Conservation (phyloP, 1,284 basidiomycete genomes). For the Peniophora sp. region DNA sequence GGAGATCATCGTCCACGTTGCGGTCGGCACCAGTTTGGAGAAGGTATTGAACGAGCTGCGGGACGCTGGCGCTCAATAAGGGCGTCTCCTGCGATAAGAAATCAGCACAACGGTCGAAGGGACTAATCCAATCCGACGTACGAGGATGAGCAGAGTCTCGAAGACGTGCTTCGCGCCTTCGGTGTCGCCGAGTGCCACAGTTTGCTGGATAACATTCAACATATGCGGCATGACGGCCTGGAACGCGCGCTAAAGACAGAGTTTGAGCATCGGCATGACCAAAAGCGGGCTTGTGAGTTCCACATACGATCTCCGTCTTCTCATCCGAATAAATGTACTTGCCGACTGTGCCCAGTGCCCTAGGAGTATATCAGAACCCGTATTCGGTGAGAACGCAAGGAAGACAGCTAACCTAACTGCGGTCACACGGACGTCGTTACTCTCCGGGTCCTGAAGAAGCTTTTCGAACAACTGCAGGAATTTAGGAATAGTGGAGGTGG, state of each 20-base stretch:
- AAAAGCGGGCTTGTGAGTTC: not conserved
- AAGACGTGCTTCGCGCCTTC: slow-evolving; percentile 84
- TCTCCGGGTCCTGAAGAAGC: slow-evolving; percentile 84
- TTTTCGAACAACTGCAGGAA: slow-evolving; percentile 81
- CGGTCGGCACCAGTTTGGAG: slow-evolving; percentile 80
- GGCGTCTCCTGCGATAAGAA: slow-evolving; percentile 70
- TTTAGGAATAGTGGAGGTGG: slow-evolving; percentile 70
- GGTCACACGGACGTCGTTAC: slow-evolving; percentile 86
- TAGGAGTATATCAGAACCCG: slow-evolving; percentile 17
- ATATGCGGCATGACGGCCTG: slow-evolving; percentile 86
- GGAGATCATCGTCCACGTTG: slow-evolving; percentile 73
- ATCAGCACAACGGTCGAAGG: too few species aligned
- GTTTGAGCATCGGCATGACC: slow-evolving; percentile 2
- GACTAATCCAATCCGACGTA: slow-evolving; percentile 35
- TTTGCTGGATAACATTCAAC: slow-evolving; percentile 85
- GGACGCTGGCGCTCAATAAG: slow-evolving; percentile 83
- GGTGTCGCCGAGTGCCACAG: slow-evolving; percentile 79
- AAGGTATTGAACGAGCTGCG: slow-evolving; percentile 87
- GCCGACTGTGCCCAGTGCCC: slow-evolving; percentile 86
- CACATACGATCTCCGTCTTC: slow-evolving; percentile 76
- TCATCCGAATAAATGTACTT: slow-evolving; percentile 90
- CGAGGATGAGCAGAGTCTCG: slow-evolving; percentile 91
- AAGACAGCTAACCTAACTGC: slow-evolving; percentile 62
- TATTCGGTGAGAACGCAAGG: not conserved
- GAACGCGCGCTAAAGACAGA: slow-evolving; percentile 63